Evolutionary conservation across 176 grass and related monocot genomes (phyloP).

Genomic region (Ananas comosus): DNA sequence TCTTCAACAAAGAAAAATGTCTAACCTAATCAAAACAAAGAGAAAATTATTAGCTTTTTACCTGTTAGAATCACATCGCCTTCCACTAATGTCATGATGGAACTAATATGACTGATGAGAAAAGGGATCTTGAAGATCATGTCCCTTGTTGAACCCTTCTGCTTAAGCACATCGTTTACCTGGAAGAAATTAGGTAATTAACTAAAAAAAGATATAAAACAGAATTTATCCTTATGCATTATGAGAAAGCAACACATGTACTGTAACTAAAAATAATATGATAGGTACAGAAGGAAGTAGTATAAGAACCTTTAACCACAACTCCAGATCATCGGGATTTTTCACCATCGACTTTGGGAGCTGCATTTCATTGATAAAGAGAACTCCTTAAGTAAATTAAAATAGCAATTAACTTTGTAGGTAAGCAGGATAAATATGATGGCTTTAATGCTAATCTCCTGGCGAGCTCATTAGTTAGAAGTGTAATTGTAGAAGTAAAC

Average conservation of each 20-base stretch:
- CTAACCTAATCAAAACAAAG: too few relatives aligned
- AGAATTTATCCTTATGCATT: background rate
- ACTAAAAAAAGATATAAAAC: background rate
- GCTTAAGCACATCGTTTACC: constrained; percentile 80
- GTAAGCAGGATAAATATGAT: background rate
- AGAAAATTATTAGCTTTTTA: constrained; percentile 13
- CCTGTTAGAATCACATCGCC: constrained; percentile 93
- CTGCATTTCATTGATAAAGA: constrained; percentile 20
- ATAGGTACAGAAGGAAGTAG: background rate
- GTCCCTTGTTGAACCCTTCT: constrained; percentile 84
- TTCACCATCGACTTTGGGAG: constrained; percentile 64
- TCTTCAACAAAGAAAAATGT: constrained; percentile 6
- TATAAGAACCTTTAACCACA: constrained; percentile 83
- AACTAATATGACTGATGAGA: constrained; percentile 92
- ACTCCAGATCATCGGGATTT: constrained; percentile 78
- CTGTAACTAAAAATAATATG: background rate
- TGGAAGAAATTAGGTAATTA: constrained; percentile 22
- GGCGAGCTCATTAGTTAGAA: too few relatives aligned
- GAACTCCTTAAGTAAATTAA: background rate
- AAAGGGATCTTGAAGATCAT: constrained; percentile 96
- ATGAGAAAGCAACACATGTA: background rate
- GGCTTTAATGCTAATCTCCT: background rate
- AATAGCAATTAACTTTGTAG: background rate
- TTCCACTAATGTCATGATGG: constrained; percentile 81
- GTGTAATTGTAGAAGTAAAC: too few relatives aligned